Conservation (phyloP, 129 eudicot species). For the Glebionis coronaria region DNA sequence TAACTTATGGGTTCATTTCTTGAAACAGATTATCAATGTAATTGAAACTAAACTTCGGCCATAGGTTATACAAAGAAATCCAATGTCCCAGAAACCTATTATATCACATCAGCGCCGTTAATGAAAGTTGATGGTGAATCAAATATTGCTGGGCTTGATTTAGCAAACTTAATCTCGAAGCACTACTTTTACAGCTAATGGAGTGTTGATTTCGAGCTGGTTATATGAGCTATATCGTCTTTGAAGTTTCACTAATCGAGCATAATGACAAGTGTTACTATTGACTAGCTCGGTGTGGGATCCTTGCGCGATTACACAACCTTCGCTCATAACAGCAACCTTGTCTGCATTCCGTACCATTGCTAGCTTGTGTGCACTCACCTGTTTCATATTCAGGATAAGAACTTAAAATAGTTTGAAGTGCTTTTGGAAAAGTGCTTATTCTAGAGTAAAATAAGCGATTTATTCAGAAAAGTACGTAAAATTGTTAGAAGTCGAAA, state of each 20-base stretch:
- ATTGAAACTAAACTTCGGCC: too few species aligned
- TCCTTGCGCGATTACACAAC: constrained; percentile 64
- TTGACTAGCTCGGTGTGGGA: constrained; percentile 59
- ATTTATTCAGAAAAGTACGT: background rate
- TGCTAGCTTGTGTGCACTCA: constrained; percentile 94
- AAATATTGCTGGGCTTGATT: constrained; percentile 57
- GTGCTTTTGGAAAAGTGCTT: background rate
- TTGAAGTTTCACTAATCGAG: constrained; percentile 67
- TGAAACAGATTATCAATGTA: too few species aligned
- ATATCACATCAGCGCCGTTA: too few species aligned
- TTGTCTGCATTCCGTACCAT: constrained; percentile 74
- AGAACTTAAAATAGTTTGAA: too few species aligned
- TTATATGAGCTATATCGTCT: constrained; percentile 48
- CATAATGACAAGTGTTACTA: constrained; percentile 60
- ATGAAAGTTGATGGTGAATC: constrained; percentile 44
- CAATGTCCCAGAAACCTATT: too few species aligned
- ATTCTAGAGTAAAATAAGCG: too few species aligned
- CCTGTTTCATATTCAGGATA: constrained; percentile 38
- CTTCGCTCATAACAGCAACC: constrained; percentile 72
- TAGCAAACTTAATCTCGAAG: constrained; percentile 57
- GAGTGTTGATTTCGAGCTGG: constrained; percentile 45
- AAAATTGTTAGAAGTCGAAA: background rate
- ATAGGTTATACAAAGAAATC: too few species aligned
- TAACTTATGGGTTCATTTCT: too few species aligned
- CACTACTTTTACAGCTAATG: constrained; percentile 53